phyloP scores from a whole-genome alignment of 2,329 filamentous ascomycete species.

The Diaporthe sp. region DNA sequence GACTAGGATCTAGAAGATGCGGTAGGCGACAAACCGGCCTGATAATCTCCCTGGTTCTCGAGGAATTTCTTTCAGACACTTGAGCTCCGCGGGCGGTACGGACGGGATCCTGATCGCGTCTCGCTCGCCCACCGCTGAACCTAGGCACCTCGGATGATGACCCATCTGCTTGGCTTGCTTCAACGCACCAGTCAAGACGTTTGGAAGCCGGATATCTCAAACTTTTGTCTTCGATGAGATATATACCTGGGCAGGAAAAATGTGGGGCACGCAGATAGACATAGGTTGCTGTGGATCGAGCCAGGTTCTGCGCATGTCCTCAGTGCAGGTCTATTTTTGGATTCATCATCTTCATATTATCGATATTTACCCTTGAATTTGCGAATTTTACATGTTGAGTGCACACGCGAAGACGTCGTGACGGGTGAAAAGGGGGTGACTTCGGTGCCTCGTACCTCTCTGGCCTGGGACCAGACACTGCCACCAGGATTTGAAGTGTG shows the following conservation, averaged over 20 bases:
- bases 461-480: background rate
- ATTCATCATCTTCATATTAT: no score
- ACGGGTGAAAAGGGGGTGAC: no score
- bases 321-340: no score
- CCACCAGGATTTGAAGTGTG: background rate
- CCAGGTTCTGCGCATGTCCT: no score
- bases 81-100: background rate
- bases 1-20: accelerated
- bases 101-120: background rate
- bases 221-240: background rate
- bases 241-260: background rate
- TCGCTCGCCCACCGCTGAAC: background rate
- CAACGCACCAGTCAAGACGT: no score
- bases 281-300: no score
- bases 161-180: background rate
- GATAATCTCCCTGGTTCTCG: accelerated
- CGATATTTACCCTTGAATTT: no score
- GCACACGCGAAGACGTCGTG: no score
- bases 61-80: slow-evolving; percentile 12
- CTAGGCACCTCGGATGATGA: background rate
- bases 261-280: no score
- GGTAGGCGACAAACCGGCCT: accelerated
- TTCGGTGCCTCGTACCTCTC: no score
- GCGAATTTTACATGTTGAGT: no score
- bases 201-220: background rate